Conservation (phyloP, 2,329 filamentous ascomycete genomes). For the Cladosporium colombiae region DNA sequence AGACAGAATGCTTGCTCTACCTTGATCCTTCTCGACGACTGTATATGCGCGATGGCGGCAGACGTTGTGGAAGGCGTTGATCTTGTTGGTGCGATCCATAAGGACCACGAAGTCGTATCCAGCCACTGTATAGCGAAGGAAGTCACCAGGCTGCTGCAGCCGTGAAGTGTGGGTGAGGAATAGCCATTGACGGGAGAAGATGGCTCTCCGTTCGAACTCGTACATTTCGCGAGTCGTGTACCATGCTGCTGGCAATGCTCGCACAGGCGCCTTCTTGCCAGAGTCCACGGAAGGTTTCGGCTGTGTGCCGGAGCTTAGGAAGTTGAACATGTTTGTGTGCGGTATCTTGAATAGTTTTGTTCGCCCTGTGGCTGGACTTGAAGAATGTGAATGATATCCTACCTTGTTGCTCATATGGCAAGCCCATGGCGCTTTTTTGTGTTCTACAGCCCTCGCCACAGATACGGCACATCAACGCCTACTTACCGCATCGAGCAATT, state of each 20-base stretch:
- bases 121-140: conserved; percentile 28
- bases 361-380: not conserved
- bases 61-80: conserved; percentile 46
- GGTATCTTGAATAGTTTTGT: not conserved
- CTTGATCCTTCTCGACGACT: conserved; percentile 54
- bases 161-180: conserved; percentile 38
- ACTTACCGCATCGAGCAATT: conserved; percentile 15
- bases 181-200: conserved; percentile 44
- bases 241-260: conserved; percentile 47
- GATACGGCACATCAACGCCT: not conserved
- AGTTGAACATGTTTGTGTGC: conserved; percentile 13
- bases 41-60: conserved; percentile 58
- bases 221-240: conserved; percentile 48
- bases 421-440: conserved; percentile 16
- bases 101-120: conserved; percentile 29
- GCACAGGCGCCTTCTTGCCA: conserved; percentile 34
- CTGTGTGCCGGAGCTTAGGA: conserved; percentile 15
- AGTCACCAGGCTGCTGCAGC: conserved; percentile 32
- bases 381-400: not conserved
- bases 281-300: conserved; percentile 6
- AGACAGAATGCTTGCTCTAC: conserved; percentile 54
- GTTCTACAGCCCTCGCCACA: conserved; percentile 7
- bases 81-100: conserved; percentile 25
- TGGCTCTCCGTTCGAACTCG: conserved; percentile 47
- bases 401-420: conserved; percentile 4